Percentiles rank a stretch among this genome's conserved stretches.
phyloP scores from a whole-genome alignment of 2,329 filamentous ascomycete species.

The Pseudocercospora eumusae region DNA sequence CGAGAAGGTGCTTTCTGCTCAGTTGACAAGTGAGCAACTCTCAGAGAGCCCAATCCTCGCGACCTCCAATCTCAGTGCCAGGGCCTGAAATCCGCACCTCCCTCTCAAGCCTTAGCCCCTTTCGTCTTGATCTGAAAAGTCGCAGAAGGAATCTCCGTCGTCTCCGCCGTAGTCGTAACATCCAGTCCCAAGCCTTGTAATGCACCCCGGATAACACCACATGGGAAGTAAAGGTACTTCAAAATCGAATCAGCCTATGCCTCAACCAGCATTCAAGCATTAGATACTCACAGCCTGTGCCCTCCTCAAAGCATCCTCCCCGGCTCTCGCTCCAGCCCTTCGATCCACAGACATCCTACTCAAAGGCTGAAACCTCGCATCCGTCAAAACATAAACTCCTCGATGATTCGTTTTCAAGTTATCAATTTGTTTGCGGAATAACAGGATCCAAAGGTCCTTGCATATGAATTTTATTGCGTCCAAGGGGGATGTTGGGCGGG shows the following conservation, averaged over 20 bases:
- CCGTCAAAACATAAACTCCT: conserved; percentile 93
- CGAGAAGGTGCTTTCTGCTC: background rate
- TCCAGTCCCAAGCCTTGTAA: conserved; percentile 87
- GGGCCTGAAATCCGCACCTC: background rate
- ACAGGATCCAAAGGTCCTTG: conserved; percentile 94
- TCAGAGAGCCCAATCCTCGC: background rate
- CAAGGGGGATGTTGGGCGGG: conserved; percentile 86
- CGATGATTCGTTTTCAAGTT: conserved; percentile 98
- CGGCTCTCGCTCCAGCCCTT: conserved; percentile 35
- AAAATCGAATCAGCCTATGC: background rate
- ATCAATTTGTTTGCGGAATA: conserved; percentile 96
- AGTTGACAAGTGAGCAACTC: background rate
- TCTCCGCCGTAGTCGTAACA: conserved; percentile 89
- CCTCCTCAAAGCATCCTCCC: conserved; percentile 58
- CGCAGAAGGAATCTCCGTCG: conserved; percentile 79
- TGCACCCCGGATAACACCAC: conserved; percentile 88
- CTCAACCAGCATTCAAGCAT: background rate
- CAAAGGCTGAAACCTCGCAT: conserved; percentile 87
- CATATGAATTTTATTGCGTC: conserved; percentile 98
- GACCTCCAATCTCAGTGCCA: background rate
- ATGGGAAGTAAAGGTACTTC: conserved; percentile 95
- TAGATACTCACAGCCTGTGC: conserved; percentile 71
- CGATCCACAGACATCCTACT: conserved; percentile 80
- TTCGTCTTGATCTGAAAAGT: conserved; percentile 95
- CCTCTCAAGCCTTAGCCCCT: conserved; percentile 61